Evolutionary conservation across 305 asterid species (phyloP).

Genomic region (Rubia balearica): DNA sequence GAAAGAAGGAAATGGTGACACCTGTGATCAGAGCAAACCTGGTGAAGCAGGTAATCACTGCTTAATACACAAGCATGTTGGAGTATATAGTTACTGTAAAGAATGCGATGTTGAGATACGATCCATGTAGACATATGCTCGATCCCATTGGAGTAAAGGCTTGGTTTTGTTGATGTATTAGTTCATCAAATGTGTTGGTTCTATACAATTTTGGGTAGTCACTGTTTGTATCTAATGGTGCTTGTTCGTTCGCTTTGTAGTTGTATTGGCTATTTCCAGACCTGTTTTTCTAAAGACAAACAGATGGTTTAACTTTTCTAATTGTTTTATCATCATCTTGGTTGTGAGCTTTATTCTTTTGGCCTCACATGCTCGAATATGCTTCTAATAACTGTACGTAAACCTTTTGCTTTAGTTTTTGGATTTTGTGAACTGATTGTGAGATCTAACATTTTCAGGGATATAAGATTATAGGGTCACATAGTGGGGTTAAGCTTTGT

Average conservation of each 20-base stretch:
- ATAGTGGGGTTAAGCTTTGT: constrained; percentile 92
- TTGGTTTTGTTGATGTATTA: not conserved
- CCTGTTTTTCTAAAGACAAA: not conserved
- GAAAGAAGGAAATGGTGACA: constrained; percentile 89
- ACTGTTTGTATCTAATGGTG: constrained; percentile 2
- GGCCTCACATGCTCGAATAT: not conserved
- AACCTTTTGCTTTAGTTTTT: not conserved
- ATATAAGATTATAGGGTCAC: constrained; percentile 88
- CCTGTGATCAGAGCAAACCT: constrained; percentile 72
- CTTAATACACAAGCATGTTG: not conserved
- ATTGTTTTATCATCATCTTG: not conserved
- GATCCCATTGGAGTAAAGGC: not conserved
- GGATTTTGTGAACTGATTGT: not conserved
- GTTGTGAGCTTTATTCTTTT: not conserved
- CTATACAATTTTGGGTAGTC: not conserved
- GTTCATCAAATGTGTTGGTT: not conserved
- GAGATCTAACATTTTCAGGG: constrained; percentile 42
- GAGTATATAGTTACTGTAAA: not conserved
- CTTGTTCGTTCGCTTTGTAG: not conserved
- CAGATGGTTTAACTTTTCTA: not conserved
- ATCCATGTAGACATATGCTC: not conserved
- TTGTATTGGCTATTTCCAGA: not conserved
- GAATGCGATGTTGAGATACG: not conserved
- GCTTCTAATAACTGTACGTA: not conserved
- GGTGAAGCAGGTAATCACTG: constrained; percentile 63